Percentiles rank a stretch among this genome's conserved stretches.
phyloP scores from a whole-genome alignment of 1,284 basidiomycete genomes.

The Melampsora larici-populina region DNA sequence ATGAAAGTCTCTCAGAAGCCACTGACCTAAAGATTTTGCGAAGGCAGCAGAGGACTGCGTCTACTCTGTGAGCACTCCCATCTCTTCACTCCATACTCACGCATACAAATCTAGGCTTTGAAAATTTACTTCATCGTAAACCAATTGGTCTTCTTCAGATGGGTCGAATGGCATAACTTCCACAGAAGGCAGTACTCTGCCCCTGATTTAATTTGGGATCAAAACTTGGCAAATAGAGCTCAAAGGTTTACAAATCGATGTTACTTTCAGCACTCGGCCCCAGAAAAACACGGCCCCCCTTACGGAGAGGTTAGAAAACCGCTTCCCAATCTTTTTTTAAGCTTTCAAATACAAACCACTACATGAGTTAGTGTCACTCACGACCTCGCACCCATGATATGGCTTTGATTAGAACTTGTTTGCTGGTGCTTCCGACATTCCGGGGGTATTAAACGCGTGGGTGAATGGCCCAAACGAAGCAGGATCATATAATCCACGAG shows the following conservation, averaged over 20 bases:
- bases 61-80: too few relatives aligned
- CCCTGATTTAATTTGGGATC: neutral
- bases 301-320: neutral
- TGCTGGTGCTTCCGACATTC: neutral
- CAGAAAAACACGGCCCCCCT: neutral
- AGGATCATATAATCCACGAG: neutral
- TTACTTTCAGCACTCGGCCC: neutral
- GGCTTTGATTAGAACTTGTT: neutral
- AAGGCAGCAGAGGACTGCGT: too few relatives aligned
- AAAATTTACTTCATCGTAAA: too few relatives aligned
- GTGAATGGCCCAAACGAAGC: neutral
- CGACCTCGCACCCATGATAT: neutral
- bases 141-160: neutral
- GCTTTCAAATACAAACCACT: too few relatives aligned
- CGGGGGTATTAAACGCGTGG: neutral
- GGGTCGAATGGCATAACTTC: neutral
- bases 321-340: neutral
- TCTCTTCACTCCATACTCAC: too few relatives aligned
- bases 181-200: neutral
- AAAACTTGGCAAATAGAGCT: neutral
- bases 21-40: too few relatives aligned
- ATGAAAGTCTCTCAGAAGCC: too few relatives aligned
- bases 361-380: too few relatives aligned
- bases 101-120: too few relatives aligned
- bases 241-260: neutral